Evolutionary conservation across 768 basidiomycete species (phyloP), one percentile per base, ranked within the genome.

Genomic region (Phanerochaete carnosa): DNA sequence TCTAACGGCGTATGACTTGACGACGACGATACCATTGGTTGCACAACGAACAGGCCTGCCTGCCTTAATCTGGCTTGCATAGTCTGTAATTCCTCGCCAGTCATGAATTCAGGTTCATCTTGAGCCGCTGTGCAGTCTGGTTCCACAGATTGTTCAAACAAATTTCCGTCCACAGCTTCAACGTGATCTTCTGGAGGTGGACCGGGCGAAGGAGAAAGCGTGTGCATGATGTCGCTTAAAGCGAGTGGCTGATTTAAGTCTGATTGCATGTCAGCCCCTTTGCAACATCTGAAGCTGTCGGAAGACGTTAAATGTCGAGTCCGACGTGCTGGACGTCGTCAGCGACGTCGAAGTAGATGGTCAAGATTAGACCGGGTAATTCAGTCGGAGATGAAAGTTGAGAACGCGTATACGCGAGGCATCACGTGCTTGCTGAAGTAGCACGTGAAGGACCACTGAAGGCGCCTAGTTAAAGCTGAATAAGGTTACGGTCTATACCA

Each of bases 391-490:
- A 43, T 39, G n/a, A 16, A 55, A 25, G 6, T 28, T 19, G 1
- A 55, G 26, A 23, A 55, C 54, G 54, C 54, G 54, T 55, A 39
- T 26, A 55, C 54, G 54, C 54, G 54, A 55, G 15, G 35, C 35
- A 25, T 35, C 35, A 55, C 54, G 54, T 55, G 54, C 6, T 4
- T 15, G 7, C 33, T 35, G 33, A 19, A n/a, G 11, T 19, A 4
- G 39, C 39, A 43, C 39, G 39, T 43, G 39, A 19, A 11, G 19
- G 39, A n/a, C n/a, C n/a, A n/a, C n/a, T n/a, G n/a, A n/a, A n/a
- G n/a, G n/a, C n/a, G n/a, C n/a, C n/a, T n/a, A n/a, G n/a, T n/a
- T n/a, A n/a, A n/a, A n/a, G 39, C 39, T 19, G 11, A 43, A 19
- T 35, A 43, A 43, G 39, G 39, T 43, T 43, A 43, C 11, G 39